Evolutionary conservation across 1,284 basidiomycete genomes (phyloP).

Genomic region (Trametes pubescens): DNA sequence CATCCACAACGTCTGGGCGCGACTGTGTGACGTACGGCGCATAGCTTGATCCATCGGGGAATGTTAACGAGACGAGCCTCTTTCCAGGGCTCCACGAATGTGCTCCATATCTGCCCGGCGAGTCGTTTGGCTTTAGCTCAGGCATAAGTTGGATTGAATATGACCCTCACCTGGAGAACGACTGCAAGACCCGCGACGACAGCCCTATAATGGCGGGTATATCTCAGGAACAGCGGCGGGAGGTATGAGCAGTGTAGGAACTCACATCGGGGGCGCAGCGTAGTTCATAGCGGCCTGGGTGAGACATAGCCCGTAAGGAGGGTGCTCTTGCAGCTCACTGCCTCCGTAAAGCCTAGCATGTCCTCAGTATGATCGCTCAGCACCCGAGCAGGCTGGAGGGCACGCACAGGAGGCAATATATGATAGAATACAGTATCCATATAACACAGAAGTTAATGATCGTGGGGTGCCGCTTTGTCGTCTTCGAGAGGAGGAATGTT

Average conservation of each 20-base stretch:
- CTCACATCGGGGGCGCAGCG: constrained; percentile 62
- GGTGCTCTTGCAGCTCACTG: constrained; percentile 29
- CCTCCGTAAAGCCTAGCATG: constrained; percentile 49
- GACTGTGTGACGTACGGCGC: constrained; percentile 19
- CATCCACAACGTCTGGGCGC: no score
- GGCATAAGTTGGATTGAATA: no score
- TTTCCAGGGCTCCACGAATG: constrained; percentile 41
- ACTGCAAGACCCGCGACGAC: constrained; percentile 56
- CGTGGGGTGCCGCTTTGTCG: constrained; percentile 39
- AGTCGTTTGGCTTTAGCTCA: not conserved
- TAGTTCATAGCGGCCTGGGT: constrained; percentile 61
- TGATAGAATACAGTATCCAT: constrained; percentile 62
- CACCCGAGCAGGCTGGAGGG: not conserved
- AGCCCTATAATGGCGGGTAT: constrained; percentile 46
- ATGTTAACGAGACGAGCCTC: constrained; percentile 26
- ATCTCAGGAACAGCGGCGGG: not conserved
- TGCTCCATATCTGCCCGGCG: constrained; percentile 49
- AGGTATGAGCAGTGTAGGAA: constrained; percentile 4
- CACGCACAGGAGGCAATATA: constrained; percentile 59
- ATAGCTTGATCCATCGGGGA: constrained; percentile 28
- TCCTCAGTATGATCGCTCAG: not conserved
- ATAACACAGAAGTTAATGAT: constrained; percentile 53
- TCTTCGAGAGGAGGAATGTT: constrained; percentile 41
- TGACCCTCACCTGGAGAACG: constrained; percentile 53
- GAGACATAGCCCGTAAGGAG: constrained; percentile 47